Evolutionary conservation across 2,329 filamentous ascomycete species (phyloP).

Genomic region (Aspergillus ibericus): DNA sequence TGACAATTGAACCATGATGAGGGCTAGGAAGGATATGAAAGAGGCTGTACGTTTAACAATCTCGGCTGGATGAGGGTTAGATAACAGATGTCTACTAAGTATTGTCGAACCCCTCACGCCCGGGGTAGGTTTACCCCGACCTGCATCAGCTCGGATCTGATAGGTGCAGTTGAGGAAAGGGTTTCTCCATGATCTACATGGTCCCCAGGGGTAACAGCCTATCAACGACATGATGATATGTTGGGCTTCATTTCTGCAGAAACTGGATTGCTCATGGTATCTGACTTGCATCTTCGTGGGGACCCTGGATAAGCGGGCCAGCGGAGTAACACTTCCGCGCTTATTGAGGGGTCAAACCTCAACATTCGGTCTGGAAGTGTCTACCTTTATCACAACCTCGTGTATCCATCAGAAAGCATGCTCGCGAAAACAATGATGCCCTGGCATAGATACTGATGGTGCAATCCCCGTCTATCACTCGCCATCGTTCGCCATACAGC

Average conservation of each 20-base stretch:
- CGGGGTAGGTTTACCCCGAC: conserved; percentile 1
- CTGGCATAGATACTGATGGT: not conserved
- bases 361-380: not conserved
- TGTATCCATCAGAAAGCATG: not conserved
- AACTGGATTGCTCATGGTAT: not conserved
- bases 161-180: not conserved
- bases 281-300: not conserved
- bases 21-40: no score
- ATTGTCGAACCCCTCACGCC: not conserved
- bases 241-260: not conserved
- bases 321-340: not conserved
- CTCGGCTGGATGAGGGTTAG: no score
- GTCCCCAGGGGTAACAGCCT: not conserved
- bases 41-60: no score
- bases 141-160: not conserved
- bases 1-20: no score
- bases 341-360: not conserved
- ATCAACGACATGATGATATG: not conserved
- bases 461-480: not conserved
- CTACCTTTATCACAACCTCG: no score
- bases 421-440: no score
- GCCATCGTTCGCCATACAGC: not conserved
- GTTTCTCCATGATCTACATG: conserved; percentile 3
- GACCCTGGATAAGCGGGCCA: not conserved
- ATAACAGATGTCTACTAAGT: not conserved